Evolutionary conservation across 108 stramenopile genomes (phyloP).

Genomic region (Pinguiococcus pyrenoidosus): DNA sequence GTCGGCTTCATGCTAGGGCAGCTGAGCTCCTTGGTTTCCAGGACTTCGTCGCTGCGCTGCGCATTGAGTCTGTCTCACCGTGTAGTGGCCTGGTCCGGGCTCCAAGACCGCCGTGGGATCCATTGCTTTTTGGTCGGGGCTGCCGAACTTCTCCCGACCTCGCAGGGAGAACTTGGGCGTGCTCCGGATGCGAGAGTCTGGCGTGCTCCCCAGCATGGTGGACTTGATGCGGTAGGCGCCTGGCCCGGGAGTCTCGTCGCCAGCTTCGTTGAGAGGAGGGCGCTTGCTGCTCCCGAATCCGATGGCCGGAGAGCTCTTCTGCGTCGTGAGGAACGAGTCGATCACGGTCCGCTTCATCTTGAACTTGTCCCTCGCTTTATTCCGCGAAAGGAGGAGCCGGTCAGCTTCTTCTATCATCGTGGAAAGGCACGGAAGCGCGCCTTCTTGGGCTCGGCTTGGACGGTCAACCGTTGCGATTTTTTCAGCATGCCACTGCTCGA

Average conservation of each 20-base stretch:
- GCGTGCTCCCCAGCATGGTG: conserved; percentile 4
- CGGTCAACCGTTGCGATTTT: no score
- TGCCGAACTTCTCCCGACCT: conserved; percentile 9
- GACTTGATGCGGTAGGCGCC: conserved; percentile 16
- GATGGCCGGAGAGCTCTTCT: background rate
- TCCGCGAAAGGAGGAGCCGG: no score
- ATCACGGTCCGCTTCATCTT: no score
- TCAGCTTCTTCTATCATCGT: no score
- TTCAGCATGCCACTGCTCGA: no score
- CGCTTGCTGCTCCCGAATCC: conserved; percentile 3
- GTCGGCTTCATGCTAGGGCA: no score
- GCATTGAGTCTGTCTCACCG: no score
- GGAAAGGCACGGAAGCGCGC: no score
- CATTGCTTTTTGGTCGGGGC: background rate
- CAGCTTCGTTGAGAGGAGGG: conserved; percentile 5
- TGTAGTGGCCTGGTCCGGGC: conserved; percentile 16
- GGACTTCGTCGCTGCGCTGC: no score
- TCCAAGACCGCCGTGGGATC: conserved; percentile 1
- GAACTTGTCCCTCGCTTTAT: no score
- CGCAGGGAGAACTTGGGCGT: conserved; percentile 8
- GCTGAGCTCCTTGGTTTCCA: no score
- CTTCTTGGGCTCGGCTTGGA: no score
- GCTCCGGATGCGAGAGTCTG: conserved; percentile 6
- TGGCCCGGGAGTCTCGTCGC: conserved; percentile 8
- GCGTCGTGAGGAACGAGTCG: background rate